These are phyloP conservation scores for Populus tomentosa DNA, from an alignment of 441 rosid genomes.

Conservation along the genomic window DNA sequence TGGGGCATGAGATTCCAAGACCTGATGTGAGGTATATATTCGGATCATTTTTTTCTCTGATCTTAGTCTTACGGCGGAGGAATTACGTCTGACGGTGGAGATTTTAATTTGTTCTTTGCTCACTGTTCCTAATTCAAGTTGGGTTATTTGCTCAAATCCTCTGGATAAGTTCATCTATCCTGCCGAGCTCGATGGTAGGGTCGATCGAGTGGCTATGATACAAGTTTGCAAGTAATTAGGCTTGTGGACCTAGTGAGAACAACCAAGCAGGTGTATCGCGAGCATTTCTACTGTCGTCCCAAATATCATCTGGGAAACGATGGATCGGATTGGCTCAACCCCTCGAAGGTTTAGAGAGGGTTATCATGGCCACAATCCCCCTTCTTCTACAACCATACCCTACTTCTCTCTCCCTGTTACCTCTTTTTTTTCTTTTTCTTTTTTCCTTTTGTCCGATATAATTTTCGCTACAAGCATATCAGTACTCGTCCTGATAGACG, in stretches of 20 bases:
- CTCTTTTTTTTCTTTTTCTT: no score
- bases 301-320: background rate
- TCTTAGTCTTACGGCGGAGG: background rate
- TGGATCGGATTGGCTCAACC: background rate
- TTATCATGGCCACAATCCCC: no score
- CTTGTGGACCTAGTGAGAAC: background rate
- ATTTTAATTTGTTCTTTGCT: background rate
- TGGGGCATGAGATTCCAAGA: background rate
- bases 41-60: background rate
- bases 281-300: background rate
- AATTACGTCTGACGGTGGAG: background rate
- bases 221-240: background rate
- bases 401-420: no score
- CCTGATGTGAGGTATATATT: background rate
- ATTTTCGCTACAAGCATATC: no score
- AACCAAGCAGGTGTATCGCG: background rate
- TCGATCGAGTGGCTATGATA: background rate
- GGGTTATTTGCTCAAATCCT: background rate
- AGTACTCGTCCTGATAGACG: no score
- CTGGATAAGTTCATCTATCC: background rate
- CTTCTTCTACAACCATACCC: no score
- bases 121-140: background rate
- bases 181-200: background rate
- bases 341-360: background rate
- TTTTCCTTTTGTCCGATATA: no score